Percentiles rank a stretch among this genome's conserved stretches.
Evolutionary conservation across 2,329 filamentous ascomycete genomes (phyloP).

Genomic region (Intubia oerlemansii): DNA sequence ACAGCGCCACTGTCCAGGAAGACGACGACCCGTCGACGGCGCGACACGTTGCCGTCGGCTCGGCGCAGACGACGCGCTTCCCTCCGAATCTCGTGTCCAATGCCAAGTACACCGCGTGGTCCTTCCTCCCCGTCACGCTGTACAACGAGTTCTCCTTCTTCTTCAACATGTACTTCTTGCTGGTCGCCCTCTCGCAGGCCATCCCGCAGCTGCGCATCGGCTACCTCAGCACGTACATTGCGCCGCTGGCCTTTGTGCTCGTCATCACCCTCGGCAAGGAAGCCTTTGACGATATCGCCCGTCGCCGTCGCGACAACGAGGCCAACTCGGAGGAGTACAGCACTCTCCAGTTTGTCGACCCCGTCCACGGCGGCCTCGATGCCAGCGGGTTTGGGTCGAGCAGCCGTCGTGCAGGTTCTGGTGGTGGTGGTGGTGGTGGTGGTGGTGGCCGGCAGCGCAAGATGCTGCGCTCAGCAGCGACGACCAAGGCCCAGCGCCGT

Average conservation of each 20-base stretch:
- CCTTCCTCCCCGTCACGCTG: conserved; percentile 79
- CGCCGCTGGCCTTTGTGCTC: conserved; percentile 78
- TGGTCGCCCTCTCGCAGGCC: conserved; percentile 84
- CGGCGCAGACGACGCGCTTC: conserved; percentile 51
- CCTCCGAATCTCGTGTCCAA: conserved; percentile 87
- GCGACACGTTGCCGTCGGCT: conserved; percentile 56
- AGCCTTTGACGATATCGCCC: conserved; percentile 76
- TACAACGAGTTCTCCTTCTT: conserved; percentile 99
- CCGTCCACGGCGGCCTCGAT: conserved; percentile 12
- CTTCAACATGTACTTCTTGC: conserved; percentile 97
- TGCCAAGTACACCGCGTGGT: conserved; percentile 90
- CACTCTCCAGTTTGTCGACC: conserved; percentile 49
- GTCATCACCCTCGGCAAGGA: conserved; percentile 88
- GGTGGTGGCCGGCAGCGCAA: conserved; percentile 11
- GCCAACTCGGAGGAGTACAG: conserved; percentile 84
- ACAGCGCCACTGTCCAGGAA: conserved; percentile 18
- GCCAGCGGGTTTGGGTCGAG: not conserved
- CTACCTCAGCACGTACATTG: conserved; percentile 86
- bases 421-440: too few species aligned
- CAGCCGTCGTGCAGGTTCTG: too few species aligned
- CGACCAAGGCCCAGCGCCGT: conserved; percentile 18
- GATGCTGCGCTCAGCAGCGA: conserved; percentile 24
- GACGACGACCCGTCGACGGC: conserved; percentile 48
- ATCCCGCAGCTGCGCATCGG: conserved; percentile 81
- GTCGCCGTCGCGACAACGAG: conserved; percentile 72